Evolutionary conservation across 345 rosid species (phyloP).

Genomic region (Clausena lansium): DNA sequence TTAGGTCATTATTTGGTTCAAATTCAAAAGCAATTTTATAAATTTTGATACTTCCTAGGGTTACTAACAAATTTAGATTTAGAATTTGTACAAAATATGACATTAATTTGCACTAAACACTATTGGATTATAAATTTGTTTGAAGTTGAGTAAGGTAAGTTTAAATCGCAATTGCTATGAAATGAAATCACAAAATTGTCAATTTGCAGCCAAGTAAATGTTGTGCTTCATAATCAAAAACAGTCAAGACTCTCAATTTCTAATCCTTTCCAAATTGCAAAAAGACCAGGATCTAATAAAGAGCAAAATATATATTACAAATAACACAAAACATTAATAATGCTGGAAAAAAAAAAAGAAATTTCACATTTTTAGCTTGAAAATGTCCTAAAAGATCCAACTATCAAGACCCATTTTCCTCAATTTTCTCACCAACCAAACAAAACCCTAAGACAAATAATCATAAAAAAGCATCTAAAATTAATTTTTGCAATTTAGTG

Average conservation of each 20-base stretch:
- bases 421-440: background rate
- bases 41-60: background rate
- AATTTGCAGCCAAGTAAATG: background rate
- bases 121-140: too few relatives aligned
- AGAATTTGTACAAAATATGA: too few relatives aligned
- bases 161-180: background rate
- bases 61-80: background rate
- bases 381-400: background rate
- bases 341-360: background rate
- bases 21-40: background rate
- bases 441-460: background rate
- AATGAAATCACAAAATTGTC: too few relatives aligned
- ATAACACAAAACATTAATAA: background rate
- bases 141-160: background rate
- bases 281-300: background rate
- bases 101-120: too few relatives aligned
- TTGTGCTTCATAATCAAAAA: background rate
- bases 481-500: background rate
- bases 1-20: background rate
- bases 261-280: background rate
- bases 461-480: background rate
- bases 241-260: background rate
- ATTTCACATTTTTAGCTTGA: background rate
- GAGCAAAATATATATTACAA: background rate
- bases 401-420: background rate